phyloP scores from a whole-genome alignment of 371 early-diverging fungal species.

The Umbelopsis sp. region DNA sequence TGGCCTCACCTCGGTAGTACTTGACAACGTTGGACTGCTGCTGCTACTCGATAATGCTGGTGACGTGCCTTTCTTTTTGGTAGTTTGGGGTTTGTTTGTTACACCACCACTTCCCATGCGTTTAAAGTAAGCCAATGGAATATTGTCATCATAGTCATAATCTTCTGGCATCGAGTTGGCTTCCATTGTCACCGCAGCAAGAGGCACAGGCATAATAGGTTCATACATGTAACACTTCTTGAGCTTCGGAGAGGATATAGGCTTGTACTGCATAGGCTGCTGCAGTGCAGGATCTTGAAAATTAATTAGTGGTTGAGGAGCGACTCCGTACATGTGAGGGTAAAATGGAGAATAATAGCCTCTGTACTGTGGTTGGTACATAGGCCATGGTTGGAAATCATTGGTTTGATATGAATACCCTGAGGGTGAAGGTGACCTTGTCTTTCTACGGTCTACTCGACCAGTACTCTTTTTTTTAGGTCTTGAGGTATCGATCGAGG shows the following conservation, averaged over 20 bases:
- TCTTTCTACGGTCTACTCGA: not conserved
- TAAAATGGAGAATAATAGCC: not conserved
- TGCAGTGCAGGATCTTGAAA: not conserved
- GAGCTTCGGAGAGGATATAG: not conserved
- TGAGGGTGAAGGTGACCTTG: not conserved
- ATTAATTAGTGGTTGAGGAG: not conserved
- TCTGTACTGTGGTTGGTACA: not conserved
- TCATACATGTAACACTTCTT: conserved; percentile 1
- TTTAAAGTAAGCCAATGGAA: conserved; percentile 12
- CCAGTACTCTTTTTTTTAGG: not conserved
- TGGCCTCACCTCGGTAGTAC: too few species aligned
- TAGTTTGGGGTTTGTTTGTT: not conserved
- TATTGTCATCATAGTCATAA: conserved; percentile 14
- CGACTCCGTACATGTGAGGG: not conserved
- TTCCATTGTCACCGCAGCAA: conserved; percentile 6
- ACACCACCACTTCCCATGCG: not conserved
- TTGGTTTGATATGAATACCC: not conserved
- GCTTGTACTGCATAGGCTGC: not conserved
- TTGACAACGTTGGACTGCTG: too few species aligned
- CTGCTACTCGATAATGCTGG: too few species aligned
- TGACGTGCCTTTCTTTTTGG: too few species aligned
- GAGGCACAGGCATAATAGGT: conserved; percentile 7
- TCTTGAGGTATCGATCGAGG: not conserved
- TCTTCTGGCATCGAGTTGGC: not conserved
- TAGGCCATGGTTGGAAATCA: not conserved